Base-by-base conservation (phyloP, 2,329 filamentous ascomycete genomes). In the Alternaria solani region DNA sequence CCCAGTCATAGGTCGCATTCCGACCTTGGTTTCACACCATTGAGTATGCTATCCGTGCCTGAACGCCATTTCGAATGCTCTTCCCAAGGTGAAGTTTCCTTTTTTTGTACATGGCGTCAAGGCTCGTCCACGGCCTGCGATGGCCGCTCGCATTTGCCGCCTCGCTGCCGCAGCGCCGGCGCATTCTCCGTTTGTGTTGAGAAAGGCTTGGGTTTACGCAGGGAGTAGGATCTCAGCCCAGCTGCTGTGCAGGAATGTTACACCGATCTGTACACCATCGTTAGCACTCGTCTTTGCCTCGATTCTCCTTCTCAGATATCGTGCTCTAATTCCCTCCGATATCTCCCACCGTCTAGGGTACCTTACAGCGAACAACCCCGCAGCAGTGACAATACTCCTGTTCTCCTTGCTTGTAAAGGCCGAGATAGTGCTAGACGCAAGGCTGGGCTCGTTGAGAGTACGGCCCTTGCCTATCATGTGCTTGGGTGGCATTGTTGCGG, bases 231-330 rank as follows among this genome's bases (percentile, higher is more conserved):
- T 75, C 75, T 85, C 83, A 65, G 79, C 81, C 81, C 82, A 85
- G 76, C 81, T 84, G 74, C 82, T 84, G 70, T 83, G 80, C 44
- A 86, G 67, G 69, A 86, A 85, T 7, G 83, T 79, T 38, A 85
- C 82, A 59, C 82, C 82, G 52, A 81, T 78, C 83, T 85, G 56
- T 36, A 55, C 12, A 39, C 16, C 25, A 23, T 16, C 52, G 62
- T 75, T 57, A 75, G 71, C 63, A 43, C 66, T 55, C 51, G 28
- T 36, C 30, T 30, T 46, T 44, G 39, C 12, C 20, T 42, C 16
- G 12, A 26, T 38, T n/a, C 28, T 25, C 28, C 32, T 25, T 18
- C 26, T 30, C 14, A 16, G 28, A 28, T 20, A 34, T 42, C 39
- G 20, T 25, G 12, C 23, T 42, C 25, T 55, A 38, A 46, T 26